Evolutionary conservation across 106 monocot species (phyloP).

Genomic region (Xerophyta viscosa): DNA sequence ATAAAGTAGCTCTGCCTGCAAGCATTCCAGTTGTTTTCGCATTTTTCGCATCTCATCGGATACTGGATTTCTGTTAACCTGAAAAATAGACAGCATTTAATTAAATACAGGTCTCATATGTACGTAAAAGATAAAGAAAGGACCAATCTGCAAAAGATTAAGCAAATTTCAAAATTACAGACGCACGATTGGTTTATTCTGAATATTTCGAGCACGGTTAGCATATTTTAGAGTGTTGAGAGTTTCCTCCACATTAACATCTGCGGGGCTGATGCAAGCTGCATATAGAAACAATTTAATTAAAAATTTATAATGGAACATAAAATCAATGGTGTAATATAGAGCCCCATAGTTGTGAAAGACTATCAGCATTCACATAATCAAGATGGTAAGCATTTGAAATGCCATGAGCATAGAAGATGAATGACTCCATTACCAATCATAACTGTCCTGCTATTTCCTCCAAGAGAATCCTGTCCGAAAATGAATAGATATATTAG

Average conservation of each 20-base stretch:
- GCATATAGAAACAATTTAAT: constrained; percentile 12
- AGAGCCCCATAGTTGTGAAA: too few species aligned
- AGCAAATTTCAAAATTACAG: neutral
- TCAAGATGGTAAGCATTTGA: neutral
- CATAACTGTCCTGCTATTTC: constrained; percentile 99
- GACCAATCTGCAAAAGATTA: neutral
- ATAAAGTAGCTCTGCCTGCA: constrained; percentile 84
- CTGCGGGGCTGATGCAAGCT: constrained; percentile 99
- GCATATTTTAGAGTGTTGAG: constrained; percentile 98
- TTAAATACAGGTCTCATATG: neutral
- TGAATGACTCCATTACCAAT: constrained; percentile 45
- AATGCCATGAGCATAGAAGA: neutral
- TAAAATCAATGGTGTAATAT: too few species aligned
- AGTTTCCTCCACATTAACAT: constrained; percentile 97
- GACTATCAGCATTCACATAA: neutral
- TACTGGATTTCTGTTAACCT: constrained; percentile 94
- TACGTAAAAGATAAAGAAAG: neutral
- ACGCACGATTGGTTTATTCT: constrained; percentile 91
- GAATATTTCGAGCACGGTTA: constrained; percentile 97
- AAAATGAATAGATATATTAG: constrained; percentile 9
- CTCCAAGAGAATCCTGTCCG: constrained; percentile 94
- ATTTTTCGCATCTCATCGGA: constrained; percentile 90
- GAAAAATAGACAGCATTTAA: constrained; percentile 5
- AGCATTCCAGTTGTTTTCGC: constrained; percentile 87
- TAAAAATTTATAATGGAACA: too few species aligned